Percentiles rank a stretch among this genome's conserved stretches.
Conservation (phyloP, 495 filamentous ascomycete genomes). For the Mycothermus thermophilus region DNA sequence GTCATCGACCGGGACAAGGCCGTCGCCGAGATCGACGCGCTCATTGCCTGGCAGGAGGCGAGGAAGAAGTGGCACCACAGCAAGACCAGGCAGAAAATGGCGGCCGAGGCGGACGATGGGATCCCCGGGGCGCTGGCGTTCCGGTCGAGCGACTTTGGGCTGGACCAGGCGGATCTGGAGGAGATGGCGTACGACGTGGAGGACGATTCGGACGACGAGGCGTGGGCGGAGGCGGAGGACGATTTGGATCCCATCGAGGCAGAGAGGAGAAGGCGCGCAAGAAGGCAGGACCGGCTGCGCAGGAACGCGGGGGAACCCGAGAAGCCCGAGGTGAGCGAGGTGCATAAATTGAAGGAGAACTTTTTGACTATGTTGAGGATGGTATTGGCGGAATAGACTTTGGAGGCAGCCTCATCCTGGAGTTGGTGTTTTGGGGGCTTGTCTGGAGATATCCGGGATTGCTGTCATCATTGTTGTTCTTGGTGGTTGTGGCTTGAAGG, state of each 20-base stretch:
- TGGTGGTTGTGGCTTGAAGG: no score
- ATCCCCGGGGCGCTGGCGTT: conserved; percentile 37
- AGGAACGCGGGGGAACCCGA: conserved; percentile 76
- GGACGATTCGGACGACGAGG: conserved; percentile 55
- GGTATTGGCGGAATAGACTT: conserved; percentile 65
- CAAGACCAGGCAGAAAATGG: conserved; percentile 98
- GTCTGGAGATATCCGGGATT: no score
- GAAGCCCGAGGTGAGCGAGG: conserved; percentile 70
- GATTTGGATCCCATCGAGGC: conserved; percentile 72
- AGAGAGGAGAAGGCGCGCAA: conserved; percentile 61
- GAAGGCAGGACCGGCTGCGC: conserved; percentile 63
- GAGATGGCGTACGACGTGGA: conserved; percentile 67
- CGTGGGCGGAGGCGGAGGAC: conserved; percentile 62
- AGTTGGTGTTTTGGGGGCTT: no score
- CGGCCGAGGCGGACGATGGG: conserved; percentile 48
- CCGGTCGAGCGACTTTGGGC: conserved; percentile 68
- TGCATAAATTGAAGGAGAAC: conserved; percentile 58
- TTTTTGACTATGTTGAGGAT: conserved; percentile 76
- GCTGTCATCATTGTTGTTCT: no score
- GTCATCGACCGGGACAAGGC: conserved; percentile 56
- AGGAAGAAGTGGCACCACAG: conserved; percentile 94
- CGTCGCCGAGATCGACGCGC: conserved; percentile 64
- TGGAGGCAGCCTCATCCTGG: no score
- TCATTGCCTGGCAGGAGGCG: conserved; percentile 88
- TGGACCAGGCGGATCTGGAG: conserved; percentile 74